Base-by-base conservation (phyloP, 345 rosid genomes). In the Erysimum cheiranthoides region DNA sequence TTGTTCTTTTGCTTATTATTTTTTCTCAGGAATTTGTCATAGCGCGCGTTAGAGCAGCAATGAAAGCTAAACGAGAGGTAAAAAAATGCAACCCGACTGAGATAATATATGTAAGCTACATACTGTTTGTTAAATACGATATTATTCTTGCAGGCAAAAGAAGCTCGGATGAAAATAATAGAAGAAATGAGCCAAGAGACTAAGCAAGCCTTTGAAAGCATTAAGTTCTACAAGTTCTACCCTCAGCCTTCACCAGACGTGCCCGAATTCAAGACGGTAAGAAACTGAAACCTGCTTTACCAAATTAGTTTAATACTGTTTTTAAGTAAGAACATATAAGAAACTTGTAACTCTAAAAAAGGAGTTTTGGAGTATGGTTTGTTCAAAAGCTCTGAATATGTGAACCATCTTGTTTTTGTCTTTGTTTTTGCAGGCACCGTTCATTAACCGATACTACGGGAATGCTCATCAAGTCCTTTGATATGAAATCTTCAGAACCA, bases 171-270 rank as follows among this genome's bases (percentile, higher is more conserved):
- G 80, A 94, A 78, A 53, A 88, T 90, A 25, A 70, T 85, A 49
- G 92, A 85, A 74, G 95, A 86, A 73, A 84, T 94, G 96, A 94
- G 86, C 12, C 93, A 82, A 79, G 97, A 90, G 28, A 82, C 84
- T 5, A 90, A 68, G 75, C 53, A 73, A 4, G 95, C 90, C 28
- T 86, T 81, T 52, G 77, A 91, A 62, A 83, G 59, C 49, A 90
- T 87, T 85, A 94, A 71, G 79, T 88, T 94, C 79, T 88, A 90
- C 88, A 94, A 94, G 75, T 94, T 94, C 74, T 92, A 92, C 81
- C 97, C 98, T 17, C 81, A 76, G 76, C 79, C 77, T 56, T 85
- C 90, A 34, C 81, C 84, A 1, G 89, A 90, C 34, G 68, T 93
- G n/a, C 59, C 80, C 94, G 28, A 62, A 74, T n/a, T 82, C 42